Base-by-base conservation (phyloP, 2,329 filamentous ascomycete species). In the Ramichloridium luteum region DNA sequence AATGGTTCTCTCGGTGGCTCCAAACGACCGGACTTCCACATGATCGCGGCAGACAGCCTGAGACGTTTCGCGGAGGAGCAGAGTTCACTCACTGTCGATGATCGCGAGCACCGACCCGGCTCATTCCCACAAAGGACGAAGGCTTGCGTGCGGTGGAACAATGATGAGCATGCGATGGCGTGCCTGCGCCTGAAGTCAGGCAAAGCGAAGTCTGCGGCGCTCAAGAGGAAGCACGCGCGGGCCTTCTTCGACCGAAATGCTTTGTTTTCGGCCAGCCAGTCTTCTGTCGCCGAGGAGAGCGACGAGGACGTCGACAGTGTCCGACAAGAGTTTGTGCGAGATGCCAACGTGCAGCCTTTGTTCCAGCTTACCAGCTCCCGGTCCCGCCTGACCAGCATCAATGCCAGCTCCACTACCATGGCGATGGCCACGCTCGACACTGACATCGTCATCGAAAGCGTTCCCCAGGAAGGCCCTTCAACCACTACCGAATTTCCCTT, bases 401-500 rank as follows among this genome's bases (percentile, higher is more conserved):
- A 57, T 16, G 66, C 67, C 34, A 58, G 52, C 27, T 38, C 45
- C 5, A 47, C 51, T n/a, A 54, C 57, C 16, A 58, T 63, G 6
- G 47, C 59, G 6, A 61, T 68, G 54, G 66, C 62, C 3, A 60
- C 57, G 3, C 48, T 72, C 20, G 68, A 72, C 38, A 59, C 54
- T 16, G 50, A 60, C 13, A 55, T 70, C 11, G 52, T 46, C 13
- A 60, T 67, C 45, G 57, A 57, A 28, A 41, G 46, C 5, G 41
- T 49, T 4, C 13, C 43, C 4, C 8, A 8, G 8, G 20, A 23
- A n/a, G 20, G 20, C 20, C 8, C 8, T 8, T 8, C 20, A n/a
- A 23, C 8, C 8, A 23, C 8, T 8, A 23, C 8, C 8, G n/a
- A 23, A 8, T 71, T 72, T 40, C 67, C 67, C 4, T 62, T 68